These are phyloP conservation scores for Colletotrichum neosansevieriae DNA, from an alignment of 2,329 filamentous ascomycete genomes.

Conservation along the genomic window DNA sequence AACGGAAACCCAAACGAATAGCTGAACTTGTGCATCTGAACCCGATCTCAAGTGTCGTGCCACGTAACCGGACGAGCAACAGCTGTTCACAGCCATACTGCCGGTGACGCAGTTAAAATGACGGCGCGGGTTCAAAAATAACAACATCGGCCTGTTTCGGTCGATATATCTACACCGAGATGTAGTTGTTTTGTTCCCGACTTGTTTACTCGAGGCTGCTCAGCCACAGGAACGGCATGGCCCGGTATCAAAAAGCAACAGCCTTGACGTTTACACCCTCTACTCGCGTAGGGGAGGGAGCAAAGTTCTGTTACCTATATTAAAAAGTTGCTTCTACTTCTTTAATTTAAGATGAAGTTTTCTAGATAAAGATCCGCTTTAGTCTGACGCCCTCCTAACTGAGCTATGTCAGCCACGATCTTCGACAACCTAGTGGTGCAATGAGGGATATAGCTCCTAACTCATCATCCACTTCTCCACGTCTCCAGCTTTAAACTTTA, in stretches of 20 bases:
- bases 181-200: background rate
- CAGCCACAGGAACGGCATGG: conserved; percentile 4
- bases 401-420: conserved; percentile 40
- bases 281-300: too few relatives aligned
- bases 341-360: too few relatives aligned
- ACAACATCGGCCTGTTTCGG: background rate
- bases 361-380: conserved; percentile 19
- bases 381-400: conserved; percentile 41
- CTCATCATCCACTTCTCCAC: conserved; percentile 3
- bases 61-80: conserved; percentile 19
- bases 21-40: conserved; percentile 29
- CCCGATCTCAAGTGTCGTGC: conserved; percentile 16
- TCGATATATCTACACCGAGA: background rate
- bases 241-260: conserved; percentile 6
- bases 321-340: too few relatives aligned
- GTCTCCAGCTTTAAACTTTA: background rate
- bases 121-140: conserved; percentile 1
- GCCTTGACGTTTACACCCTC: conserved; percentile 13
- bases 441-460: conserved; percentile 1
- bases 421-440: fast-evolving
- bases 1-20: conserved; percentile 30
- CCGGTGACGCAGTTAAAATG: background rate
- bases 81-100: background rate
- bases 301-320: too few relatives aligned
- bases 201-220: background rate